Evolutionary conservation across 2,329 filamentous ascomycete genomes (phyloP).

Genomic region (Fusarium veterinarium): DNA sequence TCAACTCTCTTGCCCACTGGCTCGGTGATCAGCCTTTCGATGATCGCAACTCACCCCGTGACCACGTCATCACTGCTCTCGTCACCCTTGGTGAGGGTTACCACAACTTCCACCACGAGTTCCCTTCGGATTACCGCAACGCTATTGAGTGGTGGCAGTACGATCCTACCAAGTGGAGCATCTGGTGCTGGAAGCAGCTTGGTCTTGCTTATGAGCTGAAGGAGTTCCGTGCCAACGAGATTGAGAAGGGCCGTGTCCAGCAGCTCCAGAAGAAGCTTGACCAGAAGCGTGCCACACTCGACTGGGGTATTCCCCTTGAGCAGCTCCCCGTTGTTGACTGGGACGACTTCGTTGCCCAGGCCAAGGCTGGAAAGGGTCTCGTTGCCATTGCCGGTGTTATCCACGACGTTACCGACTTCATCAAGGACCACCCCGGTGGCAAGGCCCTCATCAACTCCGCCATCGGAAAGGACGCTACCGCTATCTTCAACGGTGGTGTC

Average conservation of each 20-base stretch:
- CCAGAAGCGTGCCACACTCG: conserved; percentile 82
- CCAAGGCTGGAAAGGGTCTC: conserved; percentile 80
- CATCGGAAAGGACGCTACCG: conserved; percentile 88
- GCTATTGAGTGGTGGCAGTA: conserved; percentile 93
- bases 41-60: conserved; percentile 90
- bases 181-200: conserved; percentile 85
- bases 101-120: conserved; percentile 97
- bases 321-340: conserved; percentile 87
- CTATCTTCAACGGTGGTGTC: conserved; percentile 92
- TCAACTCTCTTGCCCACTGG: conserved; percentile 92
- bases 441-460: conserved; percentile 86
- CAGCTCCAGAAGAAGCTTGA: conserved; percentile 94
- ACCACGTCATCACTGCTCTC: conserved; percentile 86
- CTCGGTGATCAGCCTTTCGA: conserved; percentile 93
- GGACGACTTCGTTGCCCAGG: conserved; percentile 84
- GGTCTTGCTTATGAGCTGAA: conserved; percentile 89
- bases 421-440: conserved; percentile 91
- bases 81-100: conserved; percentile 90
- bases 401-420: conserved; percentile 85
- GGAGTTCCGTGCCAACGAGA: conserved; percentile 91
- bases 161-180: conserved; percentile 91
- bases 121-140: conserved; percentile 93
- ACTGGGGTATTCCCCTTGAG: conserved; percentile 89
- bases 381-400: conserved; percentile 85
- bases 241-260: conserved; percentile 90